Evolutionary conservation across 2,329 filamentous ascomycete genomes (phyloP).

Genomic region (Cladorrhinum sp.): DNA sequence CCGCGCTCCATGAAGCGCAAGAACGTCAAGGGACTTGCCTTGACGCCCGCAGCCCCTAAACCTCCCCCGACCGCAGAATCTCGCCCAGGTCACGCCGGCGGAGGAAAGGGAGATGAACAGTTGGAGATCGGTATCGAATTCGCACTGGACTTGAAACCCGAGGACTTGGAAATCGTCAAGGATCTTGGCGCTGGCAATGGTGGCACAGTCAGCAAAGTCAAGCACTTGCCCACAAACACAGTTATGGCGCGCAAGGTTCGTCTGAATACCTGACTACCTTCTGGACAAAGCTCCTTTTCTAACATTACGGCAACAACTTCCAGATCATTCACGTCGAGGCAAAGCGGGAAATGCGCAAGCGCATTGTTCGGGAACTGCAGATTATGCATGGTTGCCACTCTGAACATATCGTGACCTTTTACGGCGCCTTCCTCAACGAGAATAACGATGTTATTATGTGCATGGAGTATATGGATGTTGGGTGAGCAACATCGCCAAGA

Average conservation of each 20-base stretch:
- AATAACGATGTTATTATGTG: slow-evolving; percentile 98
- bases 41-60: slow-evolving; percentile 75
- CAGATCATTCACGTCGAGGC: slow-evolving; percentile 98
- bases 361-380: slow-evolving; percentile 93
- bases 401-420: slow-evolving; percentile 95
- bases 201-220: slow-evolving; percentile 96
- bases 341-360: slow-evolving; percentile 93
- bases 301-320: neutral
- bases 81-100: slow-evolving; percentile 56
- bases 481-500: slow-evolving; percentile 59
- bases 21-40: slow-evolving; percentile 93
- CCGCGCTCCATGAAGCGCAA: slow-evolving; percentile 94
- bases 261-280: neutral
- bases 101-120: slow-evolving; percentile 58
- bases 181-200: slow-evolving; percentile 95
- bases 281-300: neutral
- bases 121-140: slow-evolving; percentile 98
- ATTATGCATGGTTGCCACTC: slow-evolving; percentile 99
- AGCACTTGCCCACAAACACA: slow-evolving; percentile 89
- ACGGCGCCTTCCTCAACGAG: slow-evolving; percentile 94
- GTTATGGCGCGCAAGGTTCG: slow-evolving; percentile 95
- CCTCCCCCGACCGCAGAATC: slow-evolving; percentile 69
- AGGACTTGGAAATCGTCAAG: slow-evolving; percentile 89
- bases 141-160: slow-evolving; percentile 84
- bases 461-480: slow-evolving; percentile 99